Percentiles rank a stretch among this genome's conserved stretches.
Evolutionary conservation across 306 rosid genomes (phyloP).

Genomic region (Pterocarpus santalinus): DNA sequence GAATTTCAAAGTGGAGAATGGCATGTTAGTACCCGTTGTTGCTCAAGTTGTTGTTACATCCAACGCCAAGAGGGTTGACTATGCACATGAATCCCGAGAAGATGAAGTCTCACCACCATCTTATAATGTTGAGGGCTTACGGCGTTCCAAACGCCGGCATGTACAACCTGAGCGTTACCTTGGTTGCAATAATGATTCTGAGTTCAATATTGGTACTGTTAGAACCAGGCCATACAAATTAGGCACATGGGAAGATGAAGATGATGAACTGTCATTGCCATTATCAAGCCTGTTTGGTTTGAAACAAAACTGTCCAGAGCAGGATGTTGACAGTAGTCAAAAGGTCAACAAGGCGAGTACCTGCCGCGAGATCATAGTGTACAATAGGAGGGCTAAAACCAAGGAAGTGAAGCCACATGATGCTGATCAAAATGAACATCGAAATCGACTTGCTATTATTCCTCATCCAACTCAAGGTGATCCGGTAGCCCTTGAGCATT

Average conservation of each 20-base stretch:
- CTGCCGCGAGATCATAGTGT: constrained; percentile 41
- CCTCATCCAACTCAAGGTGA: constrained; percentile 57
- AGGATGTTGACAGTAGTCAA: constrained; percentile 25
- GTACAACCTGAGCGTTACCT: constrained; percentile 88
- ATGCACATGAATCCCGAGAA: constrained; percentile 42
- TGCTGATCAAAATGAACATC: constrained; percentile 43
- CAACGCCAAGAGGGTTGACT: constrained; percentile 37
- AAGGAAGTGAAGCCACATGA: constrained; percentile 46
- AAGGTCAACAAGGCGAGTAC: constrained; percentile 31
- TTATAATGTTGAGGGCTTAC: constrained; percentile 56
- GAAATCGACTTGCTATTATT: constrained; percentile 61
- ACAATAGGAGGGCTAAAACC: constrained; percentile 44
- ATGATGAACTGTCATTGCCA: constrained; percentile 70
- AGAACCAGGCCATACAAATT: constrained; percentile 63
- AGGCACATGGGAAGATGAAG: constrained; percentile 51
- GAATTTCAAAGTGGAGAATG: constrained; percentile 66
- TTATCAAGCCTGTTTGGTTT: constrained; percentile 59
- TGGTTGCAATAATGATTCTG: constrained; percentile 63
- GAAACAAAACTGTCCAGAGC: constrained; percentile 37
- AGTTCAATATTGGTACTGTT: constrained; percentile 67
- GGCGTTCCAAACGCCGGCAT: constrained; percentile 90
- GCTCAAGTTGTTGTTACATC: constrained; percentile 54
- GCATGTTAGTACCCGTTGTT: constrained; percentile 56
- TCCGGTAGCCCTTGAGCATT: constrained; percentile 50
- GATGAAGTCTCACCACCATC: constrained; percentile 47